A percentile compares a stretch with the other conserved stretches of the same genome.
phyloP scores from a whole-genome alignment of 2,329 filamentous ascomycete genomes.

The Xylaria sp. region DNA sequence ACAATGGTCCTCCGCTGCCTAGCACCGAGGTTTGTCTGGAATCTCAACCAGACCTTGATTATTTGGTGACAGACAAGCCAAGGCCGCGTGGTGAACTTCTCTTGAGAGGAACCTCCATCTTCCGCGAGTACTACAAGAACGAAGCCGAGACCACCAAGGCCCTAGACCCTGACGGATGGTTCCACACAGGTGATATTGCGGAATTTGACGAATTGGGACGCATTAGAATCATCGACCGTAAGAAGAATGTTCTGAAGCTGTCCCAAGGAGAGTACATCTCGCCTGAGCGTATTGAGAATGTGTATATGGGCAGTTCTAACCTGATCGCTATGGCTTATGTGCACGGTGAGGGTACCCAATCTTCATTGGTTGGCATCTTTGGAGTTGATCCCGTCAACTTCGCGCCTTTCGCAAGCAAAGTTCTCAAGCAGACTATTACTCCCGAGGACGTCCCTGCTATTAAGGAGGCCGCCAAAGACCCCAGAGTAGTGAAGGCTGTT shows the following conservation, averaged over 20 bases:
- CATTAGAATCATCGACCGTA: slow-evolving; percentile 92
- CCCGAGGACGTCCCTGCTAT: slow-evolving; percentile 74
- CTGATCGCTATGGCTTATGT: slow-evolving; percentile 86
- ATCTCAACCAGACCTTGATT: slow-evolving; percentile 95
- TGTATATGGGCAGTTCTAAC: slow-evolving; percentile 84
- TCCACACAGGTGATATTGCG: slow-evolving; percentile 93
- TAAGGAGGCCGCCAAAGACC: slow-evolving; percentile 73
- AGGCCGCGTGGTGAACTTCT: slow-evolving; percentile 90
- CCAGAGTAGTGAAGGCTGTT: slow-evolving; percentile 78
- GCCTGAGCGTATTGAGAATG: slow-evolving; percentile 95
- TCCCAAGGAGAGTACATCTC: slow-evolving; percentile 98
- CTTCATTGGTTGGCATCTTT: slow-evolving; percentile 85
- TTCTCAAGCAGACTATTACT: slow-evolving; percentile 75
- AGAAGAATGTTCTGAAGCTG: slow-evolving; percentile 99
- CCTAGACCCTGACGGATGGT: slow-evolving; percentile 92
- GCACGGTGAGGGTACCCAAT: slow-evolving; percentile 87
- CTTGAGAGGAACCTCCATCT: slow-evolving; percentile 81
- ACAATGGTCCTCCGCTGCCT: slow-evolving; percentile 79
- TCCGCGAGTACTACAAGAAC: slow-evolving; percentile 91
- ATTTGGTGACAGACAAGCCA: slow-evolving; percentile 87
- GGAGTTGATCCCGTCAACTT: slow-evolving; percentile 88
- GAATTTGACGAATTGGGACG: slow-evolving; percentile 86
- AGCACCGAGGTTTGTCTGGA: slow-evolving; percentile 80
- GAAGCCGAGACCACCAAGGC: slow-evolving; percentile 85
- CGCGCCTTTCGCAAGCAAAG: slow-evolving; percentile 80